These are phyloP conservation scores for Atkinsonella hypoxylon DNA, from an alignment of 2,329 filamentous ascomycete species.

Conservation along the genomic window DNA sequence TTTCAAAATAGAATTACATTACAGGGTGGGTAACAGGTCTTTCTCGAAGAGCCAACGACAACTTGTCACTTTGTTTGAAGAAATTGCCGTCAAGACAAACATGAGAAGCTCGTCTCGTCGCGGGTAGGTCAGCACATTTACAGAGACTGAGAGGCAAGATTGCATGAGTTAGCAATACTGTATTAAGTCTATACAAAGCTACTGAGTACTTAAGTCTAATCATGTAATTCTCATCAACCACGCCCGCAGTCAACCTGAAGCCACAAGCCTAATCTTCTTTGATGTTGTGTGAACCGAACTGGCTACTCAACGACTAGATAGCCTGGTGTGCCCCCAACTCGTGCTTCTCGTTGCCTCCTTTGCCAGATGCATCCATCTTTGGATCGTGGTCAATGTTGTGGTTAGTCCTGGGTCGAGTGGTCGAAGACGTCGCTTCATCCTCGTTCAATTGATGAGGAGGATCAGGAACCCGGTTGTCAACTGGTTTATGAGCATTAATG, in stretches of 20 bases:
- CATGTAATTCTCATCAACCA: not conserved
- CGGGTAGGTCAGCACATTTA: too few relatives aligned
- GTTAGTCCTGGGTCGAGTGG: not conserved
- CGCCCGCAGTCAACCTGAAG: too few relatives aligned
- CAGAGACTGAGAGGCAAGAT: too few relatives aligned
- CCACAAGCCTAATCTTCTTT: not conserved
- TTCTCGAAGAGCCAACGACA: too few relatives aligned
- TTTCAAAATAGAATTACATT: too few relatives aligned
- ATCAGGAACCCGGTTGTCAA: not conserved
- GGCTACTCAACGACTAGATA: not conserved
- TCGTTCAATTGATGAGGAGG: conserved; percentile 5
- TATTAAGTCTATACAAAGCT: not conserved
- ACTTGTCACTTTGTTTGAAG: too few relatives aligned
- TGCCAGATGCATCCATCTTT: not conserved
- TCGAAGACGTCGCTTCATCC: not conserved
- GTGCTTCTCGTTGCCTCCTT: not conserved
- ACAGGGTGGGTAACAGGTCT: too few relatives aligned
- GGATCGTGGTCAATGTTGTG: conserved; percentile 4
- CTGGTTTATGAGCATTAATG: conserved; percentile 5
- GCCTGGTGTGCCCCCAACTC: not conserved
- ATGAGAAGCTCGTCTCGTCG: too few relatives aligned
- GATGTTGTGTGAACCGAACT: not conserved
- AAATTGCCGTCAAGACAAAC: too few relatives aligned
- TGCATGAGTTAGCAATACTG: not conserved
- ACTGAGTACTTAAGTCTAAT: too few relatives aligned